phyloP scores from a whole-genome alignment of 768 basidiomycete species.

The Crepidotus variabilis region DNA sequence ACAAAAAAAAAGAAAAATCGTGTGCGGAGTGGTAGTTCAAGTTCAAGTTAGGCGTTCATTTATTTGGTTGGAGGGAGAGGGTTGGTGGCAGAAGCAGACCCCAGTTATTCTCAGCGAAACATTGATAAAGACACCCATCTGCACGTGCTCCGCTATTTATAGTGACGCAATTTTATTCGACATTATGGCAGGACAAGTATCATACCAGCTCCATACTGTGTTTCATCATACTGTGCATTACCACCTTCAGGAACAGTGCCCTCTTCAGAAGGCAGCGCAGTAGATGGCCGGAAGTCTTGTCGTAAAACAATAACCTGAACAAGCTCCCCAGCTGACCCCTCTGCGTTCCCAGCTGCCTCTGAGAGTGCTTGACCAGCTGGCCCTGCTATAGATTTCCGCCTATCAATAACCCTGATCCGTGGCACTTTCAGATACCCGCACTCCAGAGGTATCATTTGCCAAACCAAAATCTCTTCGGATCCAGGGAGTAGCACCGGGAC shows the following conservation, averaged over 20 bases:
- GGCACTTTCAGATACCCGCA: conserved; percentile 68
- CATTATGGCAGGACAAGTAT: conserved; percentile 11
- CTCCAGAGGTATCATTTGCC: conserved; percentile 71
- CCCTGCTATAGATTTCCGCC: conserved; percentile 35
- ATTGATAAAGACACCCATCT: not conserved
- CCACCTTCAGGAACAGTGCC: not conserved
- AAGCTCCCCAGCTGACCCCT: conserved; percentile 42
- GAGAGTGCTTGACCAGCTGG: conserved; percentile 13
- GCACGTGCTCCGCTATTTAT: conserved; percentile 2
- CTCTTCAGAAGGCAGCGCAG: conserved; percentile 7
- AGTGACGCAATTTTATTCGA: not conserved
- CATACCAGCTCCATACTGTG: not conserved
- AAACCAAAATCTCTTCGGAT: conserved; percentile 58
- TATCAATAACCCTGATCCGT: conserved; percentile 52
- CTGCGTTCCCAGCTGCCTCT: conserved; percentile 38
- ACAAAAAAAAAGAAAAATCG: not conserved
- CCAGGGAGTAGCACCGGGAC: conserved; percentile 74
- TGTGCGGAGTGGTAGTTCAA: conserved; percentile 9
- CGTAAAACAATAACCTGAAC: conserved; percentile 55
- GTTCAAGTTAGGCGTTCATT: conserved; percentile 19
- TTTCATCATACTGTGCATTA: not conserved
- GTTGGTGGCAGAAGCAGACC: conserved; percentile 12
- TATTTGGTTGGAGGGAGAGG: conserved; percentile 10
- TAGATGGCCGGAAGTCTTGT: conserved; percentile 27
- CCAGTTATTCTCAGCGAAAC: not conserved